Percentiles rank a stretch among this genome's conserved stretches.
Conservation (phyloP, 768 basidiomycete species). For the Boletus coccyginus region DNA sequence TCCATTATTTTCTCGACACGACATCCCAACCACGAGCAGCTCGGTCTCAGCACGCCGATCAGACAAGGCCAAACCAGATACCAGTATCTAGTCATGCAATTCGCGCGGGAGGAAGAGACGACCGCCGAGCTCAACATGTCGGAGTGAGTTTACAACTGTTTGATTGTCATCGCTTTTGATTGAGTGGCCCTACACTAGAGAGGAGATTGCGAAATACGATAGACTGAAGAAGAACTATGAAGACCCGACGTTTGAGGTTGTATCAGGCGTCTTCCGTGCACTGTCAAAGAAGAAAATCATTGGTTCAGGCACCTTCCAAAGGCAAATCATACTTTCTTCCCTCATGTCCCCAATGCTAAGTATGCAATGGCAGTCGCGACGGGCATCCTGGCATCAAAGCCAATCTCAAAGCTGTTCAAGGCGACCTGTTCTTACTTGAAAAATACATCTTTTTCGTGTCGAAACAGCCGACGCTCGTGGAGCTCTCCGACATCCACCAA, state of each 20-base stretch:
- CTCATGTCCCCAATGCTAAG: background rate
- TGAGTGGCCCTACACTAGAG: slow-evolving; percentile 40
- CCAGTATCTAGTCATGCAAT: slow-evolving; percentile 98
- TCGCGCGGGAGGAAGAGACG: slow-evolving; percentile 94
- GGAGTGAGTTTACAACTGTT: slow-evolving; percentile 56
- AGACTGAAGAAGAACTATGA: slow-evolving; percentile 92
- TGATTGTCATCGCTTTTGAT: background rate
- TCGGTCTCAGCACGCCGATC: slow-evolving; percentile 90
- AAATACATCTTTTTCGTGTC: slow-evolving; percentile 98
- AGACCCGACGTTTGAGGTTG: slow-evolving; percentile 92
- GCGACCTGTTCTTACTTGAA: slow-evolving; percentile 96
- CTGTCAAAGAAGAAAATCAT: slow-evolving; percentile 90
- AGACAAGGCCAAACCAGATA: slow-evolving; percentile 98
- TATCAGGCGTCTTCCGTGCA: slow-evolving; percentile 90
- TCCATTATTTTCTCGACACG: background rate
- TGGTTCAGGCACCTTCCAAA: slow-evolving; percentile 82
- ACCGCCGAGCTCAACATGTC: slow-evolving; percentile 92
- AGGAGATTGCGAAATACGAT: slow-evolving; percentile 75
- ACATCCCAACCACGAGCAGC: slow-evolving; percentile 41
- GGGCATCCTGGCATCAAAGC: slow-evolving; percentile 96
- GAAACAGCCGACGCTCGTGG: slow-evolving; percentile 88
- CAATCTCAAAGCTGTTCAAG: slow-evolving; percentile 94
- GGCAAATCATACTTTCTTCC: slow-evolving; percentile 39
- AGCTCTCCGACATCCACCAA: slow-evolving; percentile 85
- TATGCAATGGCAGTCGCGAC: slow-evolving; percentile 55